These are phyloP conservation scores for Chimonanthus praecox DNA, from an alignment of 164 flowering plant genomes.

Conservation along the genomic window DNA sequence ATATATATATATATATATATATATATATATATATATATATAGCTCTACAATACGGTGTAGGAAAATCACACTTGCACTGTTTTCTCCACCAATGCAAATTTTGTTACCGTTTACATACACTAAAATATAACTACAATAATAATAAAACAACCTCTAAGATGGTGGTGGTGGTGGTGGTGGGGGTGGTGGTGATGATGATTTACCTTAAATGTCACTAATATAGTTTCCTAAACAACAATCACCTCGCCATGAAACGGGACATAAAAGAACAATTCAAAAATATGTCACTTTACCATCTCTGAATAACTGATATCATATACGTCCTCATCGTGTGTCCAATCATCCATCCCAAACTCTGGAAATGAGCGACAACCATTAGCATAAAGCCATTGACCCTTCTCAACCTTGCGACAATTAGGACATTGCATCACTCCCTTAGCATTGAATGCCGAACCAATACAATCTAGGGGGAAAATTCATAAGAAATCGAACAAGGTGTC, in stretches of 20 bases:
- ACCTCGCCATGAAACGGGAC: neutral
- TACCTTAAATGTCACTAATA: neutral
- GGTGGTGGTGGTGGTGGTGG: no score
- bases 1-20: no score
- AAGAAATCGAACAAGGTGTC: neutral
- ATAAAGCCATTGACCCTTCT: constrained; percentile 78
- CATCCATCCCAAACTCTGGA: constrained; percentile 57
- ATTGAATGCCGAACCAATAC: constrained; percentile 87
- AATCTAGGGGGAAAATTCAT: constrained; percentile 44
- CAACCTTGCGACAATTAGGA: constrained; percentile 81
- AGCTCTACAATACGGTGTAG: no score
- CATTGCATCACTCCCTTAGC: constrained; percentile 78
- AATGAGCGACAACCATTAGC: constrained; percentile 50
- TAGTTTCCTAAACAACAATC: neutral
- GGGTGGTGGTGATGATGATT: no score
- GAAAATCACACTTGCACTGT: no score
- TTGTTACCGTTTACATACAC: no score
- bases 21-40: no score
- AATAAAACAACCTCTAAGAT: no score
- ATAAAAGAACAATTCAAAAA: neutral
- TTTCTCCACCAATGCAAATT: no score
- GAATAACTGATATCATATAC: constrained; percentile 60
- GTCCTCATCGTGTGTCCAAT: constrained; percentile 65
- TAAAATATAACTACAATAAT: no score
- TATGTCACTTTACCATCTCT: constrained; percentile 51